phyloP scores from a whole-genome alignment of 148 eudicot species.

The Linanthus parryae region DNA sequence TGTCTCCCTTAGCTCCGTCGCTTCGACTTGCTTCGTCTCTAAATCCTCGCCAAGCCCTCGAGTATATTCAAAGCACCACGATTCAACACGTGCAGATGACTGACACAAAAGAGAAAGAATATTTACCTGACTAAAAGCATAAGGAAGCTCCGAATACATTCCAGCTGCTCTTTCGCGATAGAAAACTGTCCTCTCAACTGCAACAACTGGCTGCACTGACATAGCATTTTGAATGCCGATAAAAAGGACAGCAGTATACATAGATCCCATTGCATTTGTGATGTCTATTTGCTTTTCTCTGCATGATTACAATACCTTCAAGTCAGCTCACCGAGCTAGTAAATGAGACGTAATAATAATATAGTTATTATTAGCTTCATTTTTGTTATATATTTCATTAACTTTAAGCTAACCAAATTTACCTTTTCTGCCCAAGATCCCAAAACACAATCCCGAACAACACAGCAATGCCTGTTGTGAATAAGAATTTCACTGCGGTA shows the following conservation, averaged over 20 bases:
- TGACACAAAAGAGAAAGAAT: background rate
- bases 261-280: slow-evolving; percentile 48
- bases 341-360: background rate
- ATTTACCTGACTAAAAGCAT: slow-evolving; percentile 55
- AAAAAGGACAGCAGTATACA: slow-evolving; percentile 41
- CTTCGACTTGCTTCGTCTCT: too few relatives aligned
- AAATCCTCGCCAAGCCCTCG: too few relatives aligned
- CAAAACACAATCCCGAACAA: slow-evolving; percentile 49
- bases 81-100: background rate
- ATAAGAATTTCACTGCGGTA: slow-evolving; percentile 33
- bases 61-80: too few relatives aligned
- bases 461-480: slow-evolving; percentile 30
- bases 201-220: slow-evolving; percentile 40
- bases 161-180: slow-evolving; percentile 63
- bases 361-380: background rate
- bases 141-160: slow-evolving; percentile 51
- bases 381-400: background rate
- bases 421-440: slow-evolving; percentile 40
- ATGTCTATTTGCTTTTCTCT: slow-evolving; percentile 31
- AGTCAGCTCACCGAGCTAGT: too few relatives aligned
- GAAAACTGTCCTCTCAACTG: slow-evolving; percentile 43
- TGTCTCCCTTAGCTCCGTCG: too few relatives aligned
- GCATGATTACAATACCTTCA: slow-evolving; percentile 4
- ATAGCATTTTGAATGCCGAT: slow-evolving; percentile 36
- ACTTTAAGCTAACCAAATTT: background rate